Conservation (phyloP, 2,329 filamentous ascomycete genomes). For the Thielaviopsis ethacetica region DNA sequence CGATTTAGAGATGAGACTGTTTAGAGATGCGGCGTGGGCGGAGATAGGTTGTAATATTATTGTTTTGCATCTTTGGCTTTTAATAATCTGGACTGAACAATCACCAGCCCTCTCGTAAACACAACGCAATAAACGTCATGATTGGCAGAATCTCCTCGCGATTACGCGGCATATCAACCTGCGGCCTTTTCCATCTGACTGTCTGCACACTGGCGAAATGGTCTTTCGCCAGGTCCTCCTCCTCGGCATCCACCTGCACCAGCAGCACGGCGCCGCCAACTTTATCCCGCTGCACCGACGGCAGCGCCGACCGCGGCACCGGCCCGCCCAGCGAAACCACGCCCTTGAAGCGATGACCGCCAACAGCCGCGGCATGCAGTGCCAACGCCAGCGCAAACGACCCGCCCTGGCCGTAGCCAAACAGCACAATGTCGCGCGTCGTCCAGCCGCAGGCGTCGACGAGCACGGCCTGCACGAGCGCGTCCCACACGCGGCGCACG, state of each 20-base stretch:
- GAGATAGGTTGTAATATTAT: neutral
- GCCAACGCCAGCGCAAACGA: constrained; percentile 42
- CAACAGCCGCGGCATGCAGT: constrained; percentile 16
- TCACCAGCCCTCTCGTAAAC: constrained; percentile 24
- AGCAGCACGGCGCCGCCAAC: constrained; percentile 45
- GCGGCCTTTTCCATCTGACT: constrained; percentile 51
- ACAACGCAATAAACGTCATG: constrained; percentile 66
- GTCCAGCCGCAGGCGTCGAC: constrained; percentile 42
- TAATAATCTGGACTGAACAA: neutral
- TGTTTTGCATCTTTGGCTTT: neutral
- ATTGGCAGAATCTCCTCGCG: constrained; percentile 78
- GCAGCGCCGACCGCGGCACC: constrained; percentile 35
- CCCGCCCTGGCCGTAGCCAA: constrained; percentile 53
- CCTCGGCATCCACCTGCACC: constrained; percentile 43
- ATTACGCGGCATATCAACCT: constrained; percentile 68
- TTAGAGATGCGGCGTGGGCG: no score
- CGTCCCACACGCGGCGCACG: constrained; percentile 27
- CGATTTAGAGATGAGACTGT: neutral
- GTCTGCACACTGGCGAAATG: constrained; percentile 52
- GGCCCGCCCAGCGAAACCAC: constrained; percentile 47
- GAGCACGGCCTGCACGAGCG: constrained; percentile 34
- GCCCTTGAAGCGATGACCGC: constrained; percentile 29
- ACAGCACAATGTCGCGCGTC: constrained; percentile 41
- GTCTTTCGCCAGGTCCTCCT: constrained; percentile 44
- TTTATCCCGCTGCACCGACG: constrained; percentile 28